Conservation (phyloP, 1,284 basidiomycete genomes). For the Marasmius sp. region DNA sequence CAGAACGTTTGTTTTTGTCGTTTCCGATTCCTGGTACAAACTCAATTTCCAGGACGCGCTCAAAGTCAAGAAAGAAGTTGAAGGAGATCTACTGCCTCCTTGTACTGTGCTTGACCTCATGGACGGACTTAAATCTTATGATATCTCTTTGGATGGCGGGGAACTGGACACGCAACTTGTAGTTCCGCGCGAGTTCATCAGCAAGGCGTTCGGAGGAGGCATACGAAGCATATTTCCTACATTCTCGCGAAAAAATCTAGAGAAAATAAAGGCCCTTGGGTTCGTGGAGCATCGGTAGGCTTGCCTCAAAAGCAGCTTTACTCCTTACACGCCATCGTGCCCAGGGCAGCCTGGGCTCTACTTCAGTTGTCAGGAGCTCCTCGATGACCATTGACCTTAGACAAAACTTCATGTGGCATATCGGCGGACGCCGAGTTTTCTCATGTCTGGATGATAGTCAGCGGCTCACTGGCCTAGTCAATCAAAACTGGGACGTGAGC, state of each 20-base stretch:
- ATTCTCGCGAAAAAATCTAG: background rate
- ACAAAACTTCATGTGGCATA: background rate
- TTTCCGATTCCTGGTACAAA: too few species aligned
- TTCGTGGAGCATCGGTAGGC: background rate
- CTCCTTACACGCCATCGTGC: background rate
- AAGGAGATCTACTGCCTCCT: background rate
- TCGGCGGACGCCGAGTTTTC: background rate
- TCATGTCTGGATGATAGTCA: background rate
- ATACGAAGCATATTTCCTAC: background rate
- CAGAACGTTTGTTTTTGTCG: too few species aligned
- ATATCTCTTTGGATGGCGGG: background rate
- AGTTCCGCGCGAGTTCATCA: background rate
- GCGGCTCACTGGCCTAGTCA: background rate
- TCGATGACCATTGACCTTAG: background rate
- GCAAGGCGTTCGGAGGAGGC: background rate
- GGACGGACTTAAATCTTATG: background rate
- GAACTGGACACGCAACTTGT: background rate
- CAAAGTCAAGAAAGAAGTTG: background rate
- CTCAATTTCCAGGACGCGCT: background rate
- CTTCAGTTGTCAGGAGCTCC: background rate
- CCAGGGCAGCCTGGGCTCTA: background rate
- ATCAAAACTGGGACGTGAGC: background rate
- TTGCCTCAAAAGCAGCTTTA: background rate
- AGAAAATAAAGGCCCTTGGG: background rate
- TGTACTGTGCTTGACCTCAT: background rate